Percentiles rank a stretch among this genome's conserved stretches.
phyloP scores from a whole-genome alignment of 2,329 filamentous ascomycete genomes.

The Akanthomyces lecanii region DNA sequence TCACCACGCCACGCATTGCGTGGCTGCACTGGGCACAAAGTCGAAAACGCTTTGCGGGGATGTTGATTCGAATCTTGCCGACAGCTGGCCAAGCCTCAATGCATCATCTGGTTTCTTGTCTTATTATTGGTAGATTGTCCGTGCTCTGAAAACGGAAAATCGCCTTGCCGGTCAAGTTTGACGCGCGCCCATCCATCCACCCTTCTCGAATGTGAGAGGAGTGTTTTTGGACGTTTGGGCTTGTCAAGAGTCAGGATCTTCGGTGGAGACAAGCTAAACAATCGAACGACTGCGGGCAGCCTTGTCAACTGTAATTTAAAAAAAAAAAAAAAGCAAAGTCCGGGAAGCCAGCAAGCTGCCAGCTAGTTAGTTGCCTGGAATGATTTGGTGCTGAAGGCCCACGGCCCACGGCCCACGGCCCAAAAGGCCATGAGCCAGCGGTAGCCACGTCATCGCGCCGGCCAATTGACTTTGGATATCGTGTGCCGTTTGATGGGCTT shows the following conservation, averaged over 20 bases:
- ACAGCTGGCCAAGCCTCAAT: no score
- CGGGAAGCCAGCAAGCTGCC: background rate
- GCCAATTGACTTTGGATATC: no score
- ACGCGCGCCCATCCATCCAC: background rate
- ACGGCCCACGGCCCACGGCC: no score
- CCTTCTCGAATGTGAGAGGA: background rate
- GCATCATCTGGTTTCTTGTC: background rate
- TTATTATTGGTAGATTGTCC: background rate
- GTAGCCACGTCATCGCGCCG: background rate
- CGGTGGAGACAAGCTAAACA: constrained; percentile 1
- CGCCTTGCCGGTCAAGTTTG: background rate
- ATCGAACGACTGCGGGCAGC: constrained; percentile 9
- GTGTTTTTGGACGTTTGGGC: background rate
- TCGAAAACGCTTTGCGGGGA: background rate
- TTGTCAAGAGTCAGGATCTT: constrained; percentile 3
- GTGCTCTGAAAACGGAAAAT: background rate
- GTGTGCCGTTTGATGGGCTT: no score
- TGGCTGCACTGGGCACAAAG: background rate
- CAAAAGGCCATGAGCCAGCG: background rate
- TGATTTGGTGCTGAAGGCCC: no score
- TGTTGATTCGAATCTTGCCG: background rate
- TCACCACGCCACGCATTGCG: background rate
- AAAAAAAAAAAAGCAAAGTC: background rate
- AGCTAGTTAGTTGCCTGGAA: no score
- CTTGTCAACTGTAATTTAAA: background rate